These are phyloP conservation scores for Apiotrichum siamense DNA, from an alignment of 1,284 basidiomycete genomes.

Conservation along the genomic window DNA sequence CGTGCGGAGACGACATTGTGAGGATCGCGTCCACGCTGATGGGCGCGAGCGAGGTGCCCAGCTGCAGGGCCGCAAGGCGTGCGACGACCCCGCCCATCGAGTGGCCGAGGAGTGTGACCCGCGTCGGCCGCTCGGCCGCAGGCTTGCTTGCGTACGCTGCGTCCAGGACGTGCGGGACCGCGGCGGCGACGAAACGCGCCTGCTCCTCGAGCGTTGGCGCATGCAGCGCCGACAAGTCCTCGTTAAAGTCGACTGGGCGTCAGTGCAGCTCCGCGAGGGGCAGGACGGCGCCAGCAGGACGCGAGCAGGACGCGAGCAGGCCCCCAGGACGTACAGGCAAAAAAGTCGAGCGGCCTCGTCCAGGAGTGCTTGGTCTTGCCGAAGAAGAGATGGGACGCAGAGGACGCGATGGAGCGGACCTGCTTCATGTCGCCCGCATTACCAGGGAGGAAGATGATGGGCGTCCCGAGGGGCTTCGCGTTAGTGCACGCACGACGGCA, in stretches of 20 bases:
- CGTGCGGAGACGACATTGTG: slow-evolving; percentile 92
- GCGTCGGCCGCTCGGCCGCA: slow-evolving; percentile 34
- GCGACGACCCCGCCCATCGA: slow-evolving; percentile 99
- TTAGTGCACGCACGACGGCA: too few relatives aligned
- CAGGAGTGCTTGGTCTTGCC: slow-evolving; percentile 10
- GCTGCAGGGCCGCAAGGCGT: slow-evolving; percentile 44
- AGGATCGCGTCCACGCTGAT: slow-evolving; percentile 72
- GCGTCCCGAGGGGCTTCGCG: slow-evolving; percentile 55
- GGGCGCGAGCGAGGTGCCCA: slow-evolving; percentile 54
- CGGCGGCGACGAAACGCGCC: slow-evolving; percentile 66
- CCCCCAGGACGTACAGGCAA: slow-evolving; percentile 56
- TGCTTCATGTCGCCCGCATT: slow-evolving; percentile 95
- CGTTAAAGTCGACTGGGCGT: slow-evolving; percentile 84
- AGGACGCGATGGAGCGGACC: slow-evolving; percentile 89
- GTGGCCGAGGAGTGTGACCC: slow-evolving; percentile 77
- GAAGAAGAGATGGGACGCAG: slow-evolving; percentile 72
- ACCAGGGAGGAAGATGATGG: slow-evolving; percentile 93
- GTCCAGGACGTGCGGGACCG: slow-evolving; percentile 71
- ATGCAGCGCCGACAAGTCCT: slow-evolving; percentile 94
- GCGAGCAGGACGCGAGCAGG: neutral
- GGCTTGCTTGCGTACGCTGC: slow-evolving; percentile 56
- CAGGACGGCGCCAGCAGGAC: too few relatives aligned
- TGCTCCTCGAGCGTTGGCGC: slow-evolving; percentile 81
- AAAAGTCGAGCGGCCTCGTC: slow-evolving; percentile 65
- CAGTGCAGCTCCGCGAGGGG: neutral